Base-by-base conservation (phyloP, 2,329 filamentous ascomycete genomes). In the Phialocephala sp. region DNA sequence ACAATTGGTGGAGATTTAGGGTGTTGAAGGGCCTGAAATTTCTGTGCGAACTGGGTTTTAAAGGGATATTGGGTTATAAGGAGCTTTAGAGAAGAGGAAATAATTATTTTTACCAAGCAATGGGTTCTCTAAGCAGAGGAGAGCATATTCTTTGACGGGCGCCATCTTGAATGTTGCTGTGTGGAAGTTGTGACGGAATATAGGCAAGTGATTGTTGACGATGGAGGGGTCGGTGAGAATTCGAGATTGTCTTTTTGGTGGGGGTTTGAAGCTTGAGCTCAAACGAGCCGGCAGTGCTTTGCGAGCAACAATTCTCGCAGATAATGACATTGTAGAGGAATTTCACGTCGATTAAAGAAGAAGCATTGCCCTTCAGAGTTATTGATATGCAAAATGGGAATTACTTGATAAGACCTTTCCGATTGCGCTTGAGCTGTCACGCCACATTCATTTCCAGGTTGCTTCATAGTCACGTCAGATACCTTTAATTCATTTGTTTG, bases 61-160 rank as follows among this genome's bases (percentile, higher is more conserved):
- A 54, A 61, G 39, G 59, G 54, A 41, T 45, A 27, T 27, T 54
- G 35, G 50, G 52, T 15, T 18, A 37, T 6, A 24, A n/a, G 37
- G 35, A 15, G 32, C 36, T 58, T 60, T 45, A 35, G 50, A n/a
- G 50, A 35, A 37, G 47, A 37, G 32, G 45, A 56, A 32, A 27
- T 24, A 55, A 18, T 32, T 3, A 59, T 12, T 81, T 85, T 73
- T 83, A 94, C 91, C 94, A 76, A 99, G 91, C 75, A 99, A 89
- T 80, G 95, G 95, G 82, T 99, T 99, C 90, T 97, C 95, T 76
- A 99, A 83, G 81, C 91, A 95, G 77, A 98, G 86, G 76, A 99
- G 91, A 80, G 92, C 85, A 83, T 91, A 98, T 81, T 93, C 90
- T 82, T 93, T 91, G 74, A 80, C 78, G 73, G 89, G 80, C 77